Evolutionary conservation across 768 basidiomycete species (phyloP), one percentile per base, ranked within the genome.

Genomic region (Leccinum truebloodii): DNA sequence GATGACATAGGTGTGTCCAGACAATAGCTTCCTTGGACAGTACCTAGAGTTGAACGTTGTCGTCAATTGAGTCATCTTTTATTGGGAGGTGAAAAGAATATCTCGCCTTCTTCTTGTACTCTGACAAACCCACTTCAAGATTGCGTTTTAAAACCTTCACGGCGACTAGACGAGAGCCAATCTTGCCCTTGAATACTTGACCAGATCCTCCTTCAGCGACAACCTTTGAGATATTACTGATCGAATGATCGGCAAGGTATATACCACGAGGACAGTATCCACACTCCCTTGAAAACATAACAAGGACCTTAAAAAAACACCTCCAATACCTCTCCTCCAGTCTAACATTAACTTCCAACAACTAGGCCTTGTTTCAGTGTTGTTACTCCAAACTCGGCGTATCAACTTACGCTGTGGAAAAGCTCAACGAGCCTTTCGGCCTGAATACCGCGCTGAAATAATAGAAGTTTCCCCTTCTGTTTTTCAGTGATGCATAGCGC

Each of bases 1-100:
- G 64, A 55, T 79, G 78, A 0, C 56, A 63, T 7, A 78, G 52
- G 57, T 75, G 69, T 4, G 65, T 65, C 76, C 77, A 79, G 52
- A 73, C 46, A 18, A 73, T 62, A 14, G 73, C 73, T 49, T 79
- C 78, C 14, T 67, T 67, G 24, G 66, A 65, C 22, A 76, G 63
- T 46, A 54, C 49, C 73, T 75, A 22, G 12, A 9, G 13, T 46
- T 26, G 54, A 26, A 20, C 44, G 30, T 44, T 44, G 41, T 10
- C n/a, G 18, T 44, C 9, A n/a, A 30, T 30, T 30, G 2, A n/a
- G 9, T 7, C n/a, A 44, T n/a, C 18, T 44, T 18, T 44, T n/a
- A 44, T 44, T n/a, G 18, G n/a, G 9, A n/a, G 41, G 41, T 44
- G 41, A 44, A n/a, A 22, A 13, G 1, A n/a, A 41, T 35, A 24